Conservation (phyloP, 1,139 yeast species). For the Candida anutae region DNA sequence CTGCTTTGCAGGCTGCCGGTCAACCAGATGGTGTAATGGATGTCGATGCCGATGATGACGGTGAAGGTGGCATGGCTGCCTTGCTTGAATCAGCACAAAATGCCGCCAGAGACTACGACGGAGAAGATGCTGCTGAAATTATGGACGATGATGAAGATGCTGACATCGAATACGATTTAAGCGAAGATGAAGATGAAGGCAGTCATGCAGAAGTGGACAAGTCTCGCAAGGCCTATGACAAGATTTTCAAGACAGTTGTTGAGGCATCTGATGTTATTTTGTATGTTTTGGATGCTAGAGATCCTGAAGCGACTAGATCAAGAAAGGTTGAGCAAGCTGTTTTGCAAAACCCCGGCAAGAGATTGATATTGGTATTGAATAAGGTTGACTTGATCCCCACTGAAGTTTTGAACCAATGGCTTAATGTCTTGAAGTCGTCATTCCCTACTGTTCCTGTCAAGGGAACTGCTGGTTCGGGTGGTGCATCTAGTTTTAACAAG, state of each 20-base stretch:
- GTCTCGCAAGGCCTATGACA: slow-evolving; percentile 89
- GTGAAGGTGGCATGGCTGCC: slow-evolving; percentile 67
- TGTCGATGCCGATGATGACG: slow-evolving; percentile 39
- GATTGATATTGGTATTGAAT: slow-evolving; percentile 78
- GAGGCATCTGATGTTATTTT: slow-evolving; percentile 86
- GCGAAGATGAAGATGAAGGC: slow-evolving; percentile 39
- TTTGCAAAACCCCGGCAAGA: slow-evolving; percentile 65
- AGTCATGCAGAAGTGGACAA: slow-evolving; percentile 44
- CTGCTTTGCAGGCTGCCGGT: slow-evolving; percentile 38
- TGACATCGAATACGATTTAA: slow-evolving; percentile 34
- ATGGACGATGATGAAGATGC: slow-evolving; percentile 39
- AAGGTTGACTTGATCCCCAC: slow-evolving; percentile 91
- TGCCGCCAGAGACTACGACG: slow-evolving; percentile 69
- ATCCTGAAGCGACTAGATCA: slow-evolving; percentile 93
- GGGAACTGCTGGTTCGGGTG: slow-evolving; percentile 49
- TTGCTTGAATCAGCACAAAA: slow-evolving; percentile 81
- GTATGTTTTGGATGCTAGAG: slow-evolving; percentile 94
- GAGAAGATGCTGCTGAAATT: slow-evolving; percentile 39
- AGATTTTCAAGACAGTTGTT: slow-evolving; percentile 73
- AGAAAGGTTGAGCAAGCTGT: slow-evolving; percentile 87
- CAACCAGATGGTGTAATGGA: slow-evolving; percentile 28
- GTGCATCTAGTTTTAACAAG: slow-evolving; percentile 65
- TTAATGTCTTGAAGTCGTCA: slow-evolving; percentile 64
- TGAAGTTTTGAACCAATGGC: slow-evolving; percentile 77
- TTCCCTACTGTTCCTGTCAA: slow-evolving; percentile 91